Base-by-base conservation (phyloP, 768 basidiomycete genomes). In the Clavulina sp. region DNA sequence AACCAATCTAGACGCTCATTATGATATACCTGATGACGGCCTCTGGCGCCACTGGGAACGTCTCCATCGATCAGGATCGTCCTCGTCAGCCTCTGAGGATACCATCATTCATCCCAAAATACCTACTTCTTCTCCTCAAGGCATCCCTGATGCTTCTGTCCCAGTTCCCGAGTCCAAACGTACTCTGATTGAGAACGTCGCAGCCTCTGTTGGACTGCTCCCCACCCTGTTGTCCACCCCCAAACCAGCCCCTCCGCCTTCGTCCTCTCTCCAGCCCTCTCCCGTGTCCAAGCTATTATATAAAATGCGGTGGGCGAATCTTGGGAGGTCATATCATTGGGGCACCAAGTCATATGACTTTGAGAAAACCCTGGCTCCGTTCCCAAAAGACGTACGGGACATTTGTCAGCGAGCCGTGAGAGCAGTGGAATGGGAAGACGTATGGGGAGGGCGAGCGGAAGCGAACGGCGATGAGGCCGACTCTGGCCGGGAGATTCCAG, bases 311-410 rank as follows among this genome's bases (percentile, higher is more conserved):
- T 99, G 93, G 93, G 83, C 88, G 1, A 97, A 93, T 59, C 82
- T 99, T 47, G 93, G 93, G 6, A 85, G 84, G 78, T 85, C 76
- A 49, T 99, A 99, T 64, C 88, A 97, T 68, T 96, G 93, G 93
- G 84, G 86, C 2, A 84, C 78, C 28, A 99, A 97, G 60, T 80
- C 84, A 53, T 99, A 99, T 61, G 87, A 95, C 60, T 91, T 95
- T 57, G 73, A 76, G 1, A 77, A 73, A 49, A 76, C 76, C 2
- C 77, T 74, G 52, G 80, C 76, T 0, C 68, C 69, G 0, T 77
- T 96, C 41, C 75, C 81, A 44, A 57, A 65, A 1, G 66, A 69
- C 4, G 61, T 93, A 31, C 66, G 70, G 7, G 59, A 68, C 5
- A 60, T 84, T 2, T 93, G 89, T 60, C 72, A 68, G 47, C 61